Evolutionary conservation across 1,139 yeast species (phyloP).

Genomic region (Insectozyma bohioensis): DNA sequence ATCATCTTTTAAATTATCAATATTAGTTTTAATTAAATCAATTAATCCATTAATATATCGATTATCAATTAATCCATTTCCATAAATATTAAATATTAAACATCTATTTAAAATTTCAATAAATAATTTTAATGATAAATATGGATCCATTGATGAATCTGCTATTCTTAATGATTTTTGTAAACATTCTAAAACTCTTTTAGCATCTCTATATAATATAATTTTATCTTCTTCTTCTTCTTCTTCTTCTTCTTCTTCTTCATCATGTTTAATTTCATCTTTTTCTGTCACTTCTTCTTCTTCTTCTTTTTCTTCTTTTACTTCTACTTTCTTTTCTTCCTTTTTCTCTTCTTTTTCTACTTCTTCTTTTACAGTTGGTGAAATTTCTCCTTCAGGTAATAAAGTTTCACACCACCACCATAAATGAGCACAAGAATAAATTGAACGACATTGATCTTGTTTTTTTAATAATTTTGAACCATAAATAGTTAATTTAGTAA

Average conservation of each 20-base stretch:
- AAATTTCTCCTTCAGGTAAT: conserved; percentile 21
- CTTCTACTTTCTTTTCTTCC: conserved; percentile 26
- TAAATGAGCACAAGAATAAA: conserved; percentile 81
- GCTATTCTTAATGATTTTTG: conserved; percentile 81
- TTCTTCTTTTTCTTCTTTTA: conserved; percentile 4
- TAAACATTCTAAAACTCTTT: conserved; percentile 47
- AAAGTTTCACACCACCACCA: conserved; percentile 84
- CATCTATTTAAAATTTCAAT: conserved; percentile 88
- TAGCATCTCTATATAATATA: conserved; percentile 34
- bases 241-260: conserved; percentile 12
- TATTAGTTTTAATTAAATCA: conserved; percentile 76
- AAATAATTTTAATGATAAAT: conserved; percentile 75
- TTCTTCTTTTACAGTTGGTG: conserved; percentile 23
- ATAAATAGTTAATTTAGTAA: conserved; percentile 81
- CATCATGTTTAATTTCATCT: no score
- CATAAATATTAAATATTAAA: conserved; percentile 80
- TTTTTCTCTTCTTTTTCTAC: conserved; percentile 34
- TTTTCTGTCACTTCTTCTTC: conserved; percentile 8
- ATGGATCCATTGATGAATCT: conserved; percentile 88
- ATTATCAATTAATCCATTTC: conserved; percentile 67
- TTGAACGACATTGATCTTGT: conserved; percentile 93
- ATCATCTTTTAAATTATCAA: conserved; percentile 51
- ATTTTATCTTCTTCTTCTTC: conserved; percentile 13
- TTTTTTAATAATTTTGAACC: conserved; percentile 87
- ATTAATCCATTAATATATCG: conserved; percentile 83